phyloP scores from a whole-genome alignment of 495 filamentous ascomycete species.

The Ramalina intermedia region DNA sequence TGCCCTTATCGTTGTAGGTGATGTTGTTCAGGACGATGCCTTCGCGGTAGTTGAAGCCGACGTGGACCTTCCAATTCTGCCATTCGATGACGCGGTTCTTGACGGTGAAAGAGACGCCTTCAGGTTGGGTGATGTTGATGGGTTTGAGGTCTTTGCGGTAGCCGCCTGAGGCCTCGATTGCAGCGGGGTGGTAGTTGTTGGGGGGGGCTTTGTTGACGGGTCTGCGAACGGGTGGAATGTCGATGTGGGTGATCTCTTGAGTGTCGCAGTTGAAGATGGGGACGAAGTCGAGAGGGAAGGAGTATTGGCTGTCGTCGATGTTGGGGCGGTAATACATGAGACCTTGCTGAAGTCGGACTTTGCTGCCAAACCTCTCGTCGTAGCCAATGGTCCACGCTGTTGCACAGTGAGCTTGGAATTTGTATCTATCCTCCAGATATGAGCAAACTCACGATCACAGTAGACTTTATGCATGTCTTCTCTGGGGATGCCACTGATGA shows the following conservation, averaged over 20 bases:
- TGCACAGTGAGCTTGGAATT: slow-evolving; percentile 3
- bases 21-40: slow-evolving; percentile 86
- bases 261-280: slow-evolving; percentile 82
- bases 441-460: slow-evolving; percentile 54
- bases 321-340: slow-evolving; percentile 92
- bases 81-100: slow-evolving; percentile 67
- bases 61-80: slow-evolving; percentile 92
- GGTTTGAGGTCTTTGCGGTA: slow-evolving; percentile 74
- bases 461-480: slow-evolving; percentile 89
- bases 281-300: slow-evolving; percentile 85
- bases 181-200: slow-evolving; percentile 67
- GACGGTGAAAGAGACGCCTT: slow-evolving; percentile 83
- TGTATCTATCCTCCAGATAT: background rate
- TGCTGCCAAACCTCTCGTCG: slow-evolving; percentile 77
- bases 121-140: slow-evolving; percentile 90
- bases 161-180: slow-evolving; percentile 60
- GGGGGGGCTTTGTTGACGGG: slow-evolving; percentile 59
- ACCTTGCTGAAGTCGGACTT: slow-evolving; percentile 74
- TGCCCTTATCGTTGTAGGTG: slow-evolving; percentile 79
- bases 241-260: slow-evolving; percentile 74
- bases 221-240: slow-evolving; percentile 67
- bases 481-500: slow-evolving; percentile 67
- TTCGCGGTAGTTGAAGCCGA: slow-evolving; percentile 94
- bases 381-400: slow-evolving; percentile 91
- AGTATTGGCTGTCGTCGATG: slow-evolving; percentile 78